Percentiles rank a stretch among this genome's conserved stretches.
phyloP scores from a whole-genome alignment of 306 rosid genomes.

The Prunus mume region DNA sequence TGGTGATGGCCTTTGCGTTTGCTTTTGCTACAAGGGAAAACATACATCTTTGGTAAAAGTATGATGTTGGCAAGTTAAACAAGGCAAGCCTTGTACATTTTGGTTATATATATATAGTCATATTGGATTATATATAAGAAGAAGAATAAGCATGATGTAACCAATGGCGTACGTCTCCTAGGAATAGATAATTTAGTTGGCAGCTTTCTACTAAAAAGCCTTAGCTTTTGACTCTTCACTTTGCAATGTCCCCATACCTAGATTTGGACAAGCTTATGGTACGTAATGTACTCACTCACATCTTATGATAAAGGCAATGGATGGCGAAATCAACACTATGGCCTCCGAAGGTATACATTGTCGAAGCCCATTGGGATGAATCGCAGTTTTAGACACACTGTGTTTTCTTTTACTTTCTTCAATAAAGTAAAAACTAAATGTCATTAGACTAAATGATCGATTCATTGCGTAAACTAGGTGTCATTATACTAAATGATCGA shows the following conservation, averaged over 20 bases:
- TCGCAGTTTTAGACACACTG: no score
- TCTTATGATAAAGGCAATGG: not conserved
- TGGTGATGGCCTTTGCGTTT: not conserved
- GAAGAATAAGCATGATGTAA: no score
- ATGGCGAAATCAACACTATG: not conserved
- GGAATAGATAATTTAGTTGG: no score
- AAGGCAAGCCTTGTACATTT: not conserved
- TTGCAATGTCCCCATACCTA: not conserved
- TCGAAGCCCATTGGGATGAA: not conserved
- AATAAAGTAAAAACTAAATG: no score
- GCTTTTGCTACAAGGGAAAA: not conserved
- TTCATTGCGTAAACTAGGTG: no score
- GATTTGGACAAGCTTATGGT: no score
- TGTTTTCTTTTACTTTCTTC: no score
- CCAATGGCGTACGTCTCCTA: no score
- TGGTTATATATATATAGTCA: not conserved
- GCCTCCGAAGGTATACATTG: not conserved
- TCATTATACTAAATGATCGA: no score
- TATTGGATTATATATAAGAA: not conserved
- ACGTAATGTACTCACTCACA: not conserved
- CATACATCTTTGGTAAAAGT: not conserved
- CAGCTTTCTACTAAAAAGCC: no score
- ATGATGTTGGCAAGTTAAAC: slow-evolving; percentile 3
- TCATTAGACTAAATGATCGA: no score
- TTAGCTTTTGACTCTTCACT: no score